Evolutionary conservation across 495 filamentous ascomycete species (phyloP).

Genomic region (Penicillium paradoxum): DNA sequence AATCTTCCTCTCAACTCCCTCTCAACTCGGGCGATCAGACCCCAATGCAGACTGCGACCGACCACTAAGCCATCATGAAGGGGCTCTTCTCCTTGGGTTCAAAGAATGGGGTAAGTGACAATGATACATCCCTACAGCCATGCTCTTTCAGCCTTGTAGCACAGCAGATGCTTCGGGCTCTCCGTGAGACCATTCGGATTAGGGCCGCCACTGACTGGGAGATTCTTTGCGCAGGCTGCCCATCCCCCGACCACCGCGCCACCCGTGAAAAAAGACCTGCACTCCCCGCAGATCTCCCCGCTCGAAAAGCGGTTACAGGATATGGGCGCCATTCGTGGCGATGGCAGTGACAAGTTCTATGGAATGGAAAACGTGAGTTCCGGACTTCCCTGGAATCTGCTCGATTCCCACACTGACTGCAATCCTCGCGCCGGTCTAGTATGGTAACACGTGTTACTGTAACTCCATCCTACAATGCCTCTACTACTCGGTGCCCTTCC

Average conservation of each 20-base stretch:
- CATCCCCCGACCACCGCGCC: slow-evolving; percentile 38
- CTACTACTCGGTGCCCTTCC: slow-evolving; percentile 91
- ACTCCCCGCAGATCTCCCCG: slow-evolving; percentile 63
- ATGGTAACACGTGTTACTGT: slow-evolving; percentile 97
- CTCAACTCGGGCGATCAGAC: not conserved
- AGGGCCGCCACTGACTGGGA: slow-evolving; percentile 11
- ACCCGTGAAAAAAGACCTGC: slow-evolving; percentile 67
- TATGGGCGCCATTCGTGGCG: slow-evolving; percentile 68
- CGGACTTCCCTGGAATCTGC: not conserved
- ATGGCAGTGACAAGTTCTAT: slow-evolving; percentile 98
- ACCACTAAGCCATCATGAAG: slow-evolving; percentile 33
- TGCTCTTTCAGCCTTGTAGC: slow-evolving; percentile 13
- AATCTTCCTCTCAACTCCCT: slow-evolving; percentile 8
- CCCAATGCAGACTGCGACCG: slow-evolving; percentile 31
- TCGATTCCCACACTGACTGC: not conserved
- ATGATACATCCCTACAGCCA: slow-evolving; percentile 4
- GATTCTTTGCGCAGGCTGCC: slow-evolving; percentile 30
- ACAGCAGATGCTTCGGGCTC: slow-evolving; percentile 11
- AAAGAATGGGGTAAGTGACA: slow-evolving; percentile 38
- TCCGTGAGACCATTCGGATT: slow-evolving; percentile 15
- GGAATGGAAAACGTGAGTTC: slow-evolving; percentile 90
- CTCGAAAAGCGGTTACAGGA: slow-evolving; percentile 79
- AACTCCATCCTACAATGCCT: slow-evolving; percentile 97
- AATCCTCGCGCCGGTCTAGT: slow-evolving; percentile 46
- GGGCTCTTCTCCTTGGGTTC: slow-evolving; percentile 41